These are phyloP conservation scores for Ceratocystiopsis brevicomis DNA, from an alignment of 2,329 filamentous ascomycete genomes.

Conservation along the genomic window DNA sequence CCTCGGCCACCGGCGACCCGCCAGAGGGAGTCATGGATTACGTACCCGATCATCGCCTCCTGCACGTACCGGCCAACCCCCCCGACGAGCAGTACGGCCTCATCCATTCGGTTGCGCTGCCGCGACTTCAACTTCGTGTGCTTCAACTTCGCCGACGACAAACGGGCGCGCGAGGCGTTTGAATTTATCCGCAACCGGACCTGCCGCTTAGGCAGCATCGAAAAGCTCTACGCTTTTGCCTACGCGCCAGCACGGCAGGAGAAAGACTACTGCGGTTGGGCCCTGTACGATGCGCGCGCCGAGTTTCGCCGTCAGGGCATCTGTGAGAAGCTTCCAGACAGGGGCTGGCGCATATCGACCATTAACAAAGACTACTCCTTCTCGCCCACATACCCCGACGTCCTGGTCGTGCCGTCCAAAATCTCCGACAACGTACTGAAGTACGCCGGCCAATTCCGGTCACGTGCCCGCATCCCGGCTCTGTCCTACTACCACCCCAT, in stretches of 20 bases:
- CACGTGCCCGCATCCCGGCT: conserved; percentile 69
- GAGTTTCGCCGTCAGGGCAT: conserved; percentile 83
- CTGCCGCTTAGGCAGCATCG: conserved; percentile 63
- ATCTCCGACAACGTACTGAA: conserved; percentile 97
- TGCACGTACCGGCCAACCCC: conserved; percentile 63
- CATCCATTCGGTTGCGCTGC: conserved; percentile 71
- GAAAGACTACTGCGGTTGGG: conserved; percentile 59
- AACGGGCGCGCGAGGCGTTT: conserved; percentile 63
- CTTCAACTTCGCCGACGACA: conserved; percentile 66
- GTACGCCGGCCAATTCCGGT: conserved; percentile 78
- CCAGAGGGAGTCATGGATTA: conserved; percentile 66
- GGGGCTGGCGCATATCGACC: conserved; percentile 72
- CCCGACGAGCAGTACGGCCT: conserved; percentile 47
- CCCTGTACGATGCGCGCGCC: conserved; percentile 63
- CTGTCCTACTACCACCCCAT: conserved; percentile 89
- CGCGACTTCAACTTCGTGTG: conserved; percentile 89
- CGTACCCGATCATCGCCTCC: conserved; percentile 75
- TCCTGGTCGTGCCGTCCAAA: conserved; percentile 66
- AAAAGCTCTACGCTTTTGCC: conserved; percentile 79
- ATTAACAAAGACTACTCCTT: conserved; percentile 86
- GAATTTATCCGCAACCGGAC: conserved; percentile 68
- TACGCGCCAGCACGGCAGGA: conserved; percentile 62
- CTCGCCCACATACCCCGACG: conserved; percentile 75
- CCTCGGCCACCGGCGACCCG: conserved; percentile 9
- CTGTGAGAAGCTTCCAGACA: conserved; percentile 56